These are phyloP conservation scores for Candida germanica DNA, from an alignment of 805 yeast species.

Conservation along the genomic window DNA sequence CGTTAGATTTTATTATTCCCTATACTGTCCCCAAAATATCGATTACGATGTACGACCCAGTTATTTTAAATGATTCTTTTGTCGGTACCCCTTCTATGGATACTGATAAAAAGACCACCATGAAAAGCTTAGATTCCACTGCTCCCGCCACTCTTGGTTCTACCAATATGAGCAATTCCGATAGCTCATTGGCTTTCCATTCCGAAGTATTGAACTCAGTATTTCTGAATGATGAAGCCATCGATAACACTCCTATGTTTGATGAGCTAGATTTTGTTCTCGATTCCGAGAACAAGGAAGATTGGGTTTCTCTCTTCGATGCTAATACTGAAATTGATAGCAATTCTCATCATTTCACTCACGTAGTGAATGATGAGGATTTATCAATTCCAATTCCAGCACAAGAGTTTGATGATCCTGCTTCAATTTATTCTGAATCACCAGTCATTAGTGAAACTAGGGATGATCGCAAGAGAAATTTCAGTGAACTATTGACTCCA, in stretches of 20 bases:
- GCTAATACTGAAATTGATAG: slow-evolving; percentile 18
- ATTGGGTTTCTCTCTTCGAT: slow-evolving; percentile 64
- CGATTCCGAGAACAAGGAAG: slow-evolving; percentile 42
- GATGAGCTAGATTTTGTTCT: slow-evolving; percentile 48
- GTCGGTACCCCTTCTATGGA: slow-evolving; percentile 9
- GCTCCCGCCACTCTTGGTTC: slow-evolving; percentile 1
- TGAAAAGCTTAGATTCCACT: neutral
- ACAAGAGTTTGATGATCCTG: slow-evolving; percentile 12
- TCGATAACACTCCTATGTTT: slow-evolving; percentile 57
- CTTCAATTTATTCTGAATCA: slow-evolving; percentile 3
- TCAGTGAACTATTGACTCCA: slow-evolving; percentile 28
- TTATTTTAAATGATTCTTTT: slow-evolving; percentile 16
- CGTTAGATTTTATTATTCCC: too few species aligned
- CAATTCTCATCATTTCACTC: slow-evolving; percentile 6
- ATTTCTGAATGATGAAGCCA: slow-evolving; percentile 38
- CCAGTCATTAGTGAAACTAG: neutral
- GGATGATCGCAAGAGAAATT: slow-evolving; percentile 8
- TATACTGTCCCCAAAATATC: neutral
- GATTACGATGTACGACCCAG: slow-evolving; percentile 13
- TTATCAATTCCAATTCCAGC: slow-evolving; percentile 14
- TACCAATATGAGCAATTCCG: slow-evolving; percentile 1
- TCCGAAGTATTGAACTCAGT: slow-evolving; percentile 51
- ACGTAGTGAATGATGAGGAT: slow-evolving; percentile 17
- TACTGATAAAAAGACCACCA: neutral
- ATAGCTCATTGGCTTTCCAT: slow-evolving; percentile 53